Base-by-base conservation (phyloP, 805 yeast species). In the Candida bentonensis region DNA sequence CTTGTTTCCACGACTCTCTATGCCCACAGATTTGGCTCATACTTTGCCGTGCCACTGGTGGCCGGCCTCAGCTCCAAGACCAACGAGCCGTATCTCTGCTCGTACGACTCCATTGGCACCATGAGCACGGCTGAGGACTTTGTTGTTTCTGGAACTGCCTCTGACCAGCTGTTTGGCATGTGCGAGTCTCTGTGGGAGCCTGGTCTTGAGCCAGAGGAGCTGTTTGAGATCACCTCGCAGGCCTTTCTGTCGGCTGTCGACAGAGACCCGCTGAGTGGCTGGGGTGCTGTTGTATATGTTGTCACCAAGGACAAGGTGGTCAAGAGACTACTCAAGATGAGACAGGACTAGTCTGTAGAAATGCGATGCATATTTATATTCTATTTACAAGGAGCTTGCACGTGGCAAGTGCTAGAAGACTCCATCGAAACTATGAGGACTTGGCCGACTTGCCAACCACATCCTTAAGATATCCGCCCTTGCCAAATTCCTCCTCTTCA, bases 161-260 rank as follows among this genome's bases (percentile, higher is more conserved):
- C 86, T n/a, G 95, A 89, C 59, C 98, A 92, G 68, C 70, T 92
- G 46, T 92, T 81, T 60, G 99, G 99, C 63, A 89, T 92, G 96
- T 94, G 98, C 66, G 99, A 92, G 67, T 75, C 94, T 11, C 70
- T 92, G 47, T 94, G 87, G 65, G 97, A 92, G 65, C 96, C 97
- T 36, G 69, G 83, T 57, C 70, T 94, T 54, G 96, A 78, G 61
- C 87, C 97, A 3, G 97, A 92, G 53, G 96, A 92, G 63, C 69
- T 92, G 53, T 92, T 92, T 59, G 97, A 92, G 64, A 89, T 97
- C 34, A 82, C 87, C 52, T 79, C 94, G 53, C 98, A 92, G 65
- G 89, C 96, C 1, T 68, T 92, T 47, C 69, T 92, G 68, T 86
- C 83, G 61, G 97, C 96, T 17, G 94, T 83, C 28, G 98, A 92